Percentiles rank a stretch among this genome's conserved stretches.
These are phyloP conservation scores for Fusarium succisae DNA, from an alignment of 2,329 filamentous ascomycete species.

Conservation along the genomic window DNA sequence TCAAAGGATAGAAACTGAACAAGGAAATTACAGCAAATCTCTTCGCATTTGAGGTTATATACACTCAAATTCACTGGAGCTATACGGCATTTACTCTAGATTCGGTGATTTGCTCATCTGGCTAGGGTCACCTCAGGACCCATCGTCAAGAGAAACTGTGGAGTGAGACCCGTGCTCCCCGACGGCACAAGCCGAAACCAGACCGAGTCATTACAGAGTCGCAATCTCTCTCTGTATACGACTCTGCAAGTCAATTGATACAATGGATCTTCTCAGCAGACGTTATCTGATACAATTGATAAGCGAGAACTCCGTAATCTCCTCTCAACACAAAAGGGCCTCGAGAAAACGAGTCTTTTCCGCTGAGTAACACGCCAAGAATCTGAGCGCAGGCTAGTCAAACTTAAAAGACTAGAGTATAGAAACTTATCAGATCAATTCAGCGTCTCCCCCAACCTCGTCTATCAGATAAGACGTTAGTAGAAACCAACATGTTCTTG, in stretches of 20 bases:
- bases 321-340: not conserved
- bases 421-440: not conserved
- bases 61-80: not conserved
- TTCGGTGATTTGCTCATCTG: not conserved
- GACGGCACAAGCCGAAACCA: not conserved
- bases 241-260: not conserved
- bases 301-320: not conserved
- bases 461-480: not conserved
- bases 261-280: not conserved
- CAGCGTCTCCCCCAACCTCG: not conserved
- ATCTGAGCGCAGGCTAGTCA: not conserved
- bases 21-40: rapidly evolving
- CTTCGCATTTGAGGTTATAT: not conserved
- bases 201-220: not conserved
- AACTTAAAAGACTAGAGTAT: not conserved
- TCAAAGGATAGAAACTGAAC: too few species aligned
- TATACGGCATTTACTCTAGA: not conserved
- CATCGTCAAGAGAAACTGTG: not conserved
- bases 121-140: not conserved
- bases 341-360: not conserved
- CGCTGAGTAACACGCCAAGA: not conserved
- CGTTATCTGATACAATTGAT: not conserved
- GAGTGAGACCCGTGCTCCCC: not conserved
- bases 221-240: not conserved
- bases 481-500: not conserved